Evolutionary conservation across 345 rosid species (phyloP).

Genomic region (Corchorus capsularis): DNA sequence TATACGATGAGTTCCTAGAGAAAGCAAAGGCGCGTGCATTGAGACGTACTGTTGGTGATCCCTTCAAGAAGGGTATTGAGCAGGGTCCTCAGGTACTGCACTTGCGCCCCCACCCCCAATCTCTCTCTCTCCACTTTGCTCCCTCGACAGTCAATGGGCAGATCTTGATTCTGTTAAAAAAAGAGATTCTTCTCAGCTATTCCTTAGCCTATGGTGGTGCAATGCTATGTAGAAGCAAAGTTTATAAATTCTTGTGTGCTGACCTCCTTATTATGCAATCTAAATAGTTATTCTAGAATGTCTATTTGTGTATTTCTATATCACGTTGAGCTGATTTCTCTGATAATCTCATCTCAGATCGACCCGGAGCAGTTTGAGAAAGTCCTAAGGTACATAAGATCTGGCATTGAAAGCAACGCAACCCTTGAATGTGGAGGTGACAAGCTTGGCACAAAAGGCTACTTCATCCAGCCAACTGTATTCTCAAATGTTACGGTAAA

Average conservation of each 20-base stretch:
- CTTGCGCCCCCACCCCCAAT: not conserved
- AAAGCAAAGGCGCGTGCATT: constrained; percentile 82
- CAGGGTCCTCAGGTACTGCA: constrained; percentile 92
- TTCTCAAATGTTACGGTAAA: constrained; percentile 85
- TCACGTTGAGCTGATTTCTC: not conserved
- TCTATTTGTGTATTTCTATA: not conserved
- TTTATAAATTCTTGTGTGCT: not conserved
- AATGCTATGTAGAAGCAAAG: not conserved
- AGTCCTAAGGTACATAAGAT: constrained; percentile 71
- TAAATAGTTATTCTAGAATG: not conserved
- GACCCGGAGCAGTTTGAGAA: constrained; percentile 78
- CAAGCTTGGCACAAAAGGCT: constrained; percentile 74
- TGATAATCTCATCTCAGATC: constrained; percentile 42
- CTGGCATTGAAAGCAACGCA: constrained; percentile 77
- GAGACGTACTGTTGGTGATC: constrained; percentile 87
- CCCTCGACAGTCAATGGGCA: not conserved
- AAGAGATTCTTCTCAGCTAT: not conserved
- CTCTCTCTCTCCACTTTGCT: not conserved
- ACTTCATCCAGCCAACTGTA: constrained; percentile 91
- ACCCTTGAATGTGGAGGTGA: constrained; percentile 93
- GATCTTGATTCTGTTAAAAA: not conserved
- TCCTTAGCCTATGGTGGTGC: not conserved
- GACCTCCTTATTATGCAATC: not conserved
- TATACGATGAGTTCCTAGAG: constrained; percentile 85
- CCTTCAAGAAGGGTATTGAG: constrained; percentile 80